Percentiles rank a stretch among this genome's conserved stretches.
Conservation (phyloP, 768 basidiomycete species). For the Austroboletus eburneus region DNA sequence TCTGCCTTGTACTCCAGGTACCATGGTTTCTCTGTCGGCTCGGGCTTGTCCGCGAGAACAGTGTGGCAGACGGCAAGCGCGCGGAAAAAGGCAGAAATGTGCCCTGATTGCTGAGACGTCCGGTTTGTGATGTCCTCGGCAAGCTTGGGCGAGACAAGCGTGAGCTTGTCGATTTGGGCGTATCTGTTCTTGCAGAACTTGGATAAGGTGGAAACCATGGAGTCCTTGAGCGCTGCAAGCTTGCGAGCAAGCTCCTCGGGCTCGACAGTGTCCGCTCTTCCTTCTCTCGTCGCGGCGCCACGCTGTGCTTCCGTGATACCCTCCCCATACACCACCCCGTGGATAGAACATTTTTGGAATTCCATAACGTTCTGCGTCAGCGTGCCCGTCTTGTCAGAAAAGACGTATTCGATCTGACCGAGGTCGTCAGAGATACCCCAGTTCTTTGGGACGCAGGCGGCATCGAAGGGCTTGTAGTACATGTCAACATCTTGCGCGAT, state of each 20-base stretch:
- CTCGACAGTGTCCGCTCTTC: conserved; percentile 58
- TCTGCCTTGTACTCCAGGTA: conserved; percentile 90
- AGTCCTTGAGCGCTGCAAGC: conserved; percentile 59
- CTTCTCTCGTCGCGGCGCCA: conserved; percentile 83
- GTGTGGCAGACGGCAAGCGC: conserved; percentile 92
- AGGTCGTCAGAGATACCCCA: conserved; percentile 99
- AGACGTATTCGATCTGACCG: conserved; percentile 95
- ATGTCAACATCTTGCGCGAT: conserved; percentile 95
- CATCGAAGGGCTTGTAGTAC: conserved; percentile 87
- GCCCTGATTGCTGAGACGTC: conserved; percentile 52
- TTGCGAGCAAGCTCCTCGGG: conserved; percentile 68
- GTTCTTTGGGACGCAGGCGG: conserved; percentile 90
- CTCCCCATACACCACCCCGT: conserved; percentile 85
- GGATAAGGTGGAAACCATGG: conserved; percentile 76
- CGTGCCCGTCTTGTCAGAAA: conserved; percentile 94
- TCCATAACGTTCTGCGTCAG: conserved; percentile 99
- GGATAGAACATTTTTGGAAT: conserved; percentile 91
- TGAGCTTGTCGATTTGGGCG: conserved; percentile 73
- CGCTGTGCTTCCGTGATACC: conserved; percentile 94
- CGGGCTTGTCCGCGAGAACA: conserved; percentile 77
- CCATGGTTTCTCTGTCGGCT: conserved; percentile 56
- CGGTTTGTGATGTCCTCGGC: conserved; percentile 72
- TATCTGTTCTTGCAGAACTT: conserved; percentile 86
- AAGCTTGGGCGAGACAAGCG: conserved; percentile 82
- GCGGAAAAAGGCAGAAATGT: conserved; percentile 86